Conservation (phyloP, 805 yeast species). For the Starmerella gropengiesseri region DNA sequence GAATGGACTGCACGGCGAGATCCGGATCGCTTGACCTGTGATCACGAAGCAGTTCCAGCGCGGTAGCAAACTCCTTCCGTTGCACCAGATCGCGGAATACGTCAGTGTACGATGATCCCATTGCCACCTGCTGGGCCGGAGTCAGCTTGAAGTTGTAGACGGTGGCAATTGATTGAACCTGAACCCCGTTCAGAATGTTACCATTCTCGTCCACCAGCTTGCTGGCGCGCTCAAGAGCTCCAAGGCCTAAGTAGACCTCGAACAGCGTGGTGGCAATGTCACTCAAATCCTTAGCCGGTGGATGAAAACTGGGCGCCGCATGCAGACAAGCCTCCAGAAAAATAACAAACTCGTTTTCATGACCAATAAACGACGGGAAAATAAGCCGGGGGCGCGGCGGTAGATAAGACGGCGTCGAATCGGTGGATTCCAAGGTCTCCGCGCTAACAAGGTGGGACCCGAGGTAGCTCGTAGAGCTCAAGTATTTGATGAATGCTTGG, state of each 20-base stretch:
- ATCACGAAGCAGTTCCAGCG: slow-evolving; percentile 45
- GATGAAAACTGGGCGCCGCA: slow-evolving; percentile 65
- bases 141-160: slow-evolving; percentile 25
- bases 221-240: slow-evolving; percentile 46
- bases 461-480: slow-evolving; percentile 26
- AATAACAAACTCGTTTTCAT: slow-evolving; percentile 78
- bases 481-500: slow-evolving; percentile 47
- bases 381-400: slow-evolving; percentile 87
- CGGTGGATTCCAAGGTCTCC: slow-evolving; percentile 15
- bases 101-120: slow-evolving; percentile 44
- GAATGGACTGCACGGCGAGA: slow-evolving; percentile 7
- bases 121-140: slow-evolving; percentile 13
- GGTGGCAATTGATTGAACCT: slow-evolving; percentile 32
- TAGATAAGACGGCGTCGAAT: slow-evolving; percentile 40
- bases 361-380: slow-evolving; percentile 75
- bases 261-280: slow-evolving; percentile 68
- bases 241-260: slow-evolving; percentile 65
- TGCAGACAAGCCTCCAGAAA: slow-evolving; percentile 86
- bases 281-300: slow-evolving; percentile 53
- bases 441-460: slow-evolving; percentile 22
- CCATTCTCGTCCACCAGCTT: slow-evolving; percentile 39
- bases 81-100: slow-evolving; percentile 56
- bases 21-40: slow-evolving; percentile 56
- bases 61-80: slow-evolving; percentile 45
- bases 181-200: slow-evolving; percentile 43